Base-by-base conservation (phyloP, 345 rosid genomes). In the Populus deltoides region DNA sequence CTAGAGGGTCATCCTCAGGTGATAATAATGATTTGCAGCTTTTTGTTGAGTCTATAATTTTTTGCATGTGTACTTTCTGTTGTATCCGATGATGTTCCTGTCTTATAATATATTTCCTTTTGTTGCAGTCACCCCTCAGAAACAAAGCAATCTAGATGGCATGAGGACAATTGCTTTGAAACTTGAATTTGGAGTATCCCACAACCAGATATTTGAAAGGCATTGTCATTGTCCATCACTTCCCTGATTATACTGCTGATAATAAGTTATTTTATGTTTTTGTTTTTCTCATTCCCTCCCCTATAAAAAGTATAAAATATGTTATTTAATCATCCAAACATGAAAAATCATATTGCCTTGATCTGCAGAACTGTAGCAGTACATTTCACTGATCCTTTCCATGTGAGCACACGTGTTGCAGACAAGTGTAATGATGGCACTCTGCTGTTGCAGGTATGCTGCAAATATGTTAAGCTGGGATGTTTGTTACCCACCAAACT, bases 131-230 rank as follows among this genome's bases (percentile, higher is more conserved):
- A 81, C 76, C 66, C 90, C 97, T 31, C 90, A 85, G 81, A 91
- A 79, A 81, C 97, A 86, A 71, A 94, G 88, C 86, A 85, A 91
- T 69, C 90, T 96, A 63, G 99, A 93, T 74, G 97, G 99, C 75
- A 89, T 96, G 97, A 89, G 99, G 89, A 96, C 99, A 61, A 89
- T 96, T 72, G 99, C 99, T 80, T 81, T 96, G 81, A 92, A 92
- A 78, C 99, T 93, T 80, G 93, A 93, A 79, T 96, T 96, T 86
- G 99, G 99, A 79, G 89, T 82, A 75, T 91, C 90, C 68, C 92
- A 87, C 81, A 96, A 93, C 87, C 99, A 93, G 86, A 89, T 88
- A 74, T 93, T 92, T 90, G 99, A 92, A 82, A 93, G 94, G 99
- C 82, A 86, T 75, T 66, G 29, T 57, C 39, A 70, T 57, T 78